Base-by-base conservation (phyloP, 83 land plant species). In the Isoetes engelmannii region DNA sequence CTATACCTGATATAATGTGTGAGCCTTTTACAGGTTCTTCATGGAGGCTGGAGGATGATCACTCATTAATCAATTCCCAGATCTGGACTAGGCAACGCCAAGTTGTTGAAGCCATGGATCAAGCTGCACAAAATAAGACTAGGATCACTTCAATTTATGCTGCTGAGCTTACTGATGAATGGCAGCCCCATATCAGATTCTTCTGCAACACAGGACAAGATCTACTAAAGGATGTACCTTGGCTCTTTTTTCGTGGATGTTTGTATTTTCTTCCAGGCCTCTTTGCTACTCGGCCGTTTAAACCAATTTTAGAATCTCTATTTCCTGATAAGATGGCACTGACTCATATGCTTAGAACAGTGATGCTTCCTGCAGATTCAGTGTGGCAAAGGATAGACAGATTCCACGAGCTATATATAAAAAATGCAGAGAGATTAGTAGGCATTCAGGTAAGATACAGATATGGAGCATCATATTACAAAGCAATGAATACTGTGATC, bases 11-110 rank as follows among this genome's bases (percentile, higher is more conserved):
- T 21, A 64, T 72, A 17, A 65, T 72, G 59, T 72, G 74, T 20
- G 74, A 72, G 74, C 74, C 74, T 10, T 72, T 72, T 54, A 57
- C 48, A 13, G 69, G 69, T 17, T 72, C 74, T 9, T 64, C 74
- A 4, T 72, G 74, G 74, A 48, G 19, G 19, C 13, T 59, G 18
- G 7, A 9, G 18, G 62, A 59, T 9, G 62, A 59, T 59, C 18
- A 6, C 62, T 15, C 15, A 59, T 13, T 7, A 9, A 49, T 12
- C 53, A 49, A 49, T 7, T 7, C 53, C 53, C 53, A 12, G 53
- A 49, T 49, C 53, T 49, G 5, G 28, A 65, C 44, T 20, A 7
- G 41, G 48, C 10, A 58, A 63, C 13, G 54, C 73, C 12, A 65
- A 70, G 70, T 70, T 51, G 21, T 45, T 44, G 50, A 46, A 63